Percentiles rank a stretch among this genome's conserved stretches.
phyloP scores from a whole-genome alignment of 352 stramenopile species.

The Phytophthora palmivora region DNA sequence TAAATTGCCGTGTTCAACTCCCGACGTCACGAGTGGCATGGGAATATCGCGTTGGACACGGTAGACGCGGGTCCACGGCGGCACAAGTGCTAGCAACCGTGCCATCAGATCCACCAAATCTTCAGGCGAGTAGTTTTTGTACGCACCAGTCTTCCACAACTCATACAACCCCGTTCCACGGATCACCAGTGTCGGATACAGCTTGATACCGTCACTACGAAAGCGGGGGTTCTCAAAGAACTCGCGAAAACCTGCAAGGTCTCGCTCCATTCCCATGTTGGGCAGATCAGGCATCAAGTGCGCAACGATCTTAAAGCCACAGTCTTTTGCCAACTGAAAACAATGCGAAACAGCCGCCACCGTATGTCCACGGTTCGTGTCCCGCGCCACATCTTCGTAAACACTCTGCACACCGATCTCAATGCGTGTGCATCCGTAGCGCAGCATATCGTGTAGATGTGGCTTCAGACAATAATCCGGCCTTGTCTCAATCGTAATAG shows the following conservation, averaged over 20 bases:
- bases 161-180: conserved; percentile 97
- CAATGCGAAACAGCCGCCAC: conserved; percentile 90
- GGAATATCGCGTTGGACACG: conserved; percentile 97
- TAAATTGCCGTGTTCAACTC: conserved; percentile 97
- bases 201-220: conserved; percentile 95
- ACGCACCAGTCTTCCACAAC: conserved; percentile 96
- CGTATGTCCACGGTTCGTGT: conserved; percentile 95
- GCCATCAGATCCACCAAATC: conserved; percentile 94
- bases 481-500: conserved; percentile 98
- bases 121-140: conserved; percentile 88
- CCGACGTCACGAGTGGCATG: conserved; percentile 97
- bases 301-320: conserved; percentile 97
- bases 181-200: conserved; percentile 98
- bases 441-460: conserved; percentile 97
- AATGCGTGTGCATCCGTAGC: conserved; percentile 97
- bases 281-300: conserved; percentile 99
- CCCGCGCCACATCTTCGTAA: conserved; percentile 94
- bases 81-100: conserved; percentile 93
- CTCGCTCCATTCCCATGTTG: conserved; percentile 97
- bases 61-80: conserved; percentile 96
- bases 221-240: conserved; percentile 97
- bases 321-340: conserved; percentile 92
- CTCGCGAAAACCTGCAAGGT: conserved; percentile 96
- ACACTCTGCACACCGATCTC: conserved; percentile 98
- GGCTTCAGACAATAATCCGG: conserved; percentile 98